Base-by-base conservation (phyloP, 176 grass and related monocot genomes). In the Guadua angustifolia region DNA sequence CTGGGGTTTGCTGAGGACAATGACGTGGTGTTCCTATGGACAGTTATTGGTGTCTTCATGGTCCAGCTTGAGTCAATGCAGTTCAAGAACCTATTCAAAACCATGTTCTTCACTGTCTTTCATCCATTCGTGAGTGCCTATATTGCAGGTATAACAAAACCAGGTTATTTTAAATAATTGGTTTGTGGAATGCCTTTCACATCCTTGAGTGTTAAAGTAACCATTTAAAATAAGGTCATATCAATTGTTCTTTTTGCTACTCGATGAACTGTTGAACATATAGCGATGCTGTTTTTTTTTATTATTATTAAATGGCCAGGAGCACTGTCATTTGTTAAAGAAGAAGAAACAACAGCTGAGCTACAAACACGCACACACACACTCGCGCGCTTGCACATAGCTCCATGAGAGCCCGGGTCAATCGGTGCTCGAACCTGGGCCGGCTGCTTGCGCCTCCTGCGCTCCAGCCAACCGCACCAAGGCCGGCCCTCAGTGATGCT, bases 51-150 rank as follows among this genome's bases (percentile, higher is more conserved):
- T 26, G 6, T 32, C 35, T 57, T 46, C 74, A 78, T 69, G 73
- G 12, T 78, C 64, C 50, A 85, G 24, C 73, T 85, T 6, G 51
- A 67, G 4, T 85, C 73, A 46, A 47, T 33, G 51, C 24, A 59
- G 0, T 22, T 58, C 55, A 78, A 77, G 50, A 24, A 69, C 22
- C 9, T 42, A 21, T 44, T 58, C 1, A 0, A 66, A 16, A 5
- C 5, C 0, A 11, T 5, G 49, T 51, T 17, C 51, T 53, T 53
- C 51, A 7, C 1, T 3, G 5, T 2, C 8, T 17, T 32, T 26
- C 51, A 59, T 82, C 22, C 52, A 32, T 82, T 71, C 1, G 4
- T 9, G 7, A 46, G 67, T 32, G 51, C 46, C 0, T 35, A 18
- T 5, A 35, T 17, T 11, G 4, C 40, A 9, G 24, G 25, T 74